Base-by-base conservation (phyloP, 345 rosid genomes). In the Populus pruinosa region DNA sequence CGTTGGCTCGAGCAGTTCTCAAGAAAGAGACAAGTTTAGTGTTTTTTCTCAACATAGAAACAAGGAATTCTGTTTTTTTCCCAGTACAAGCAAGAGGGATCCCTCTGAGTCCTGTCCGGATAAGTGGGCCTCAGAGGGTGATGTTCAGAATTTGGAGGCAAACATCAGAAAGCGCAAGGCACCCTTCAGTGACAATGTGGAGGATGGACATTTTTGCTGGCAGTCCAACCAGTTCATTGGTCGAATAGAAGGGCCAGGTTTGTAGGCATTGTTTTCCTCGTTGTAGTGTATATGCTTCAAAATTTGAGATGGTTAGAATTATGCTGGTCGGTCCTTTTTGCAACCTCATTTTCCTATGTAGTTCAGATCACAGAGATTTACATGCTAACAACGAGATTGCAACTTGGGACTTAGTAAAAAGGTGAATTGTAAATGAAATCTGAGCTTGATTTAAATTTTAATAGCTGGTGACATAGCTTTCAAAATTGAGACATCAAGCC, bases 31-130 rank as follows among this genome's bases (percentile, higher is more conserved):
- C 41, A 83, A 72, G 75, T 70, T 70, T 61, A 80, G 61, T 61
- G 80, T 74, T 59, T 71, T 56, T 70, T 79, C 80, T 72, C 64
- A 59, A 18, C 84, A 81, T 61, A 85, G 73, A 55, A 86, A 80
- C 78, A 85, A 84, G 86, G 94, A 89, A 80, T 82, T 90, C 80
- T 77, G 85, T 81, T 87, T 91, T 78, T 91, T 90, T 68, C 92
- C 93, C 2, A 84, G 82, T 80, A 87, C 77, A 82, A 82, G 78
- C 81, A 77, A 80, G 79, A 78, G 76, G 59, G 79, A 83, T 74
- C 81, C 70, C 69, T 83, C 77, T 43, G 83, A 81, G 21, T 83
- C 82, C 55, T 65, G 72, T 78, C 75, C 87, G 6, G 72, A 76
- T 69, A 85, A 79, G 61, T 73, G 74, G 87, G 71, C 83, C 71